phyloP scores from a whole-genome alignment of 1,139 yeast genomes.

The Nakaseomyces sp. region DNA sequence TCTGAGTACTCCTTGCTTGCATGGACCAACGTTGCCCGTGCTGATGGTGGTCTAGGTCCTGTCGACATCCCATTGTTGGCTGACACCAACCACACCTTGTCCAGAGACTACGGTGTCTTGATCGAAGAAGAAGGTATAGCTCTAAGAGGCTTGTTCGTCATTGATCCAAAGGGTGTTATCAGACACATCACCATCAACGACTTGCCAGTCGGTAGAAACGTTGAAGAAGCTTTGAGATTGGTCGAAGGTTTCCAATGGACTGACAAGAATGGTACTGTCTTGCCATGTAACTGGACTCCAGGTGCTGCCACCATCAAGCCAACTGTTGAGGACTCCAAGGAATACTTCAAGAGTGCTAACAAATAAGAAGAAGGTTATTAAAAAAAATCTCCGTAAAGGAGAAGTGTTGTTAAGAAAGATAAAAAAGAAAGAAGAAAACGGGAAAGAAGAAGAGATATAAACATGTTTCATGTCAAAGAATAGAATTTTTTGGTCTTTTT shows the following conservation, averaged over 20 bases:
- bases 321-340: slow-evolving; percentile 65
- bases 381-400: too few relatives aligned
- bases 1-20: slow-evolving; percentile 95
- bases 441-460: not conserved
- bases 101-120: slow-evolving; percentile 94
- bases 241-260: slow-evolving; percentile 98
- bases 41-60: slow-evolving; percentile 97
- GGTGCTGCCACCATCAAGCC: slow-evolving; percentile 94
- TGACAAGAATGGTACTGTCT: slow-evolving; percentile 95
- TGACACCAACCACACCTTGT: slow-evolving; percentile 91
- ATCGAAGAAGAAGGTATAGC: slow-evolving; percentile 94
- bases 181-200: slow-evolving; percentile 98
- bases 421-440: not conserved
- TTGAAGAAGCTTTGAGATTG: slow-evolving; percentile 93
- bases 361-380: not conserved
- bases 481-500: not conserved
- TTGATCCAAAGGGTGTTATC: slow-evolving; percentile 88
- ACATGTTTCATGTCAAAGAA: not conserved
- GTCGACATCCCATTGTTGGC: slow-evolving; percentile 90
- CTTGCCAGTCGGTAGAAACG: slow-evolving; percentile 98
- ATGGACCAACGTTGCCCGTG: slow-evolving; percentile 94
- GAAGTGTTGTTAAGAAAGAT: too few relatives aligned
- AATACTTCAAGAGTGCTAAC: slow-evolving; percentile 28
- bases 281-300: slow-evolving; percentile 99
- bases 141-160: slow-evolving; percentile 93